Percentiles rank a stretch among this genome's conserved stretches.
These are phyloP conservation scores for Monascus purpureus DNA, from an alignment of 495 filamentous ascomycete species.

Conservation along the genomic window DNA sequence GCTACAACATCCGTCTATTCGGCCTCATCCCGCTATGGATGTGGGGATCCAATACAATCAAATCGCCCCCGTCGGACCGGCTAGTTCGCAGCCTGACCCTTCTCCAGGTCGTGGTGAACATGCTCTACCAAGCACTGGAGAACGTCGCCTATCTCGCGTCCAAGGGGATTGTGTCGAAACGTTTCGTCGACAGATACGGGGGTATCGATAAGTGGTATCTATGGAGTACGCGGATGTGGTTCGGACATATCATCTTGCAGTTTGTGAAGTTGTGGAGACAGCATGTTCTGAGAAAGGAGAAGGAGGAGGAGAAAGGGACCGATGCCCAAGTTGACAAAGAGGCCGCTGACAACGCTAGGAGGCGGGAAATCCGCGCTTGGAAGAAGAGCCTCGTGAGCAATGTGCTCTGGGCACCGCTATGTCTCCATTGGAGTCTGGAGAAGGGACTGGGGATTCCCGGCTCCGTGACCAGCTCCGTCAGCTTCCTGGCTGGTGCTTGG, in stretches of 20 bases:
- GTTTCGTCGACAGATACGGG: conserved; percentile 42
- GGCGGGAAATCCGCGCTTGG: conserved; percentile 31
- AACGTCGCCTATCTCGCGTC: conserved; percentile 66
- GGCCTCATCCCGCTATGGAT: conserved; percentile 64
- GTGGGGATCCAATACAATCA: conserved; percentile 46
- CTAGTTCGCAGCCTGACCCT: conserved; percentile 39
- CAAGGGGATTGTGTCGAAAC: conserved; percentile 36
- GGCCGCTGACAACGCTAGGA: conserved; percentile 21
- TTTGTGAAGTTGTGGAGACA: conserved; percentile 48
- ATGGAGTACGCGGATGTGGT: conserved; percentile 75
- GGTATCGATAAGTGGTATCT: conserved; percentile 41
- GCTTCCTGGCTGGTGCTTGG: conserved; percentile 43
- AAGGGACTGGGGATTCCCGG: conserved; percentile 57
- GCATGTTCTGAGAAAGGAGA: conserved; percentile 21
- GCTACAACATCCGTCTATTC: conserved; percentile 67
- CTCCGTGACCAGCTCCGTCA: conserved; percentile 48
- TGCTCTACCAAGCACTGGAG: conserved; percentile 66
- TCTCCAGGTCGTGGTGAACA: conserved; percentile 52
- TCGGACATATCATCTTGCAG: conserved; percentile 61
- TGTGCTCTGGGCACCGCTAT: conserved; percentile 44
- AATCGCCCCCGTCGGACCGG: conserved; percentile 31
- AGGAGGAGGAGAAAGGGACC: conserved; percentile 1
- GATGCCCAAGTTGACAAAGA: conserved; percentile 9
- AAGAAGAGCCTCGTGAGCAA: conserved; percentile 34
- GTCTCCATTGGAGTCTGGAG: conserved; percentile 71